Conservation (phyloP, 257 asterid species). For the Nicotiana obtusifolia region DNA sequence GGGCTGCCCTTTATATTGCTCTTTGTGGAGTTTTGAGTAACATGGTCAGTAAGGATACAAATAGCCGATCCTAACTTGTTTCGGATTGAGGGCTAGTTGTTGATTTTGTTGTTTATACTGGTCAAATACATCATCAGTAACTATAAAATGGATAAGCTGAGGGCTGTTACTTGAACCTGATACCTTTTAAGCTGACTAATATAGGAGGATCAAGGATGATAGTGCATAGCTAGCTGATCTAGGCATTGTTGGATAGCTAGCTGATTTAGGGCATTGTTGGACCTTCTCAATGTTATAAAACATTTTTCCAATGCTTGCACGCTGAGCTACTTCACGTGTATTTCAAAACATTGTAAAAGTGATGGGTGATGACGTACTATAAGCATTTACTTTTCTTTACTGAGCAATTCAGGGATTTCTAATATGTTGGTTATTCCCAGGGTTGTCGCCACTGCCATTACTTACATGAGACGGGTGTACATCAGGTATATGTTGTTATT, state of each 20-base stretch:
- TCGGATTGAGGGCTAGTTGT: too few species aligned
- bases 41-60: too few species aligned
- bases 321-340: neutral
- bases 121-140: too few species aligned
- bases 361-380: neutral
- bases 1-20: too few species aligned
- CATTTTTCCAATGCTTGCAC: neutral
- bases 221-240: neutral
- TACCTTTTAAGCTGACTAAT: neutral
- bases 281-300: neutral
- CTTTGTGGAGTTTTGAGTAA: too few species aligned
- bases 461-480: slow-evolving; percentile 92
- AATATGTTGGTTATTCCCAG: slow-evolving; percentile 42
- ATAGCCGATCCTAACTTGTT: too few species aligned
- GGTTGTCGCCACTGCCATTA: slow-evolving; percentile 94
- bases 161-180: neutral
- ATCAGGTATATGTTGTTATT: slow-evolving; percentile 39
- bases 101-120: too few species aligned
- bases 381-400: neutral
- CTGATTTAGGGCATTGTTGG: neutral
- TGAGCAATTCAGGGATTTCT: neutral
- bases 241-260: neutral
- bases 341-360: neutral
- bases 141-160: neutral
- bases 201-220: neutral